phyloP scores from a whole-genome alignment of 2,329 filamentous ascomycete species.

The Claviceps arundinis region DNA sequence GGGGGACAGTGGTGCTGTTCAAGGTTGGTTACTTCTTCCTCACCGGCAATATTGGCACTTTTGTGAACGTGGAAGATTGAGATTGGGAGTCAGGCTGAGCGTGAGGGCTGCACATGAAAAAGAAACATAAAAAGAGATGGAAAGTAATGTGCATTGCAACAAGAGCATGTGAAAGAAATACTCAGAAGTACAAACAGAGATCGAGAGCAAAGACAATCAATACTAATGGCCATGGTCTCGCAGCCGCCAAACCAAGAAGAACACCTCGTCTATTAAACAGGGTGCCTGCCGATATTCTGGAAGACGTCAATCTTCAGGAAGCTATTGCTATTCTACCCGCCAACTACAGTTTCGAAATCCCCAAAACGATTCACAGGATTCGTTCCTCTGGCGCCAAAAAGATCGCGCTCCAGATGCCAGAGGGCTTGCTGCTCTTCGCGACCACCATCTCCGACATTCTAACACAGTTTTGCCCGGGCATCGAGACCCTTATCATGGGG shows the following conservation, averaged over 20 bases:
- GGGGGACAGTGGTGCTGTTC: constrained; percentile 20
- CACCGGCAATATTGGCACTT: neutral
- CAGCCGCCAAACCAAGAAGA: constrained; percentile 59
- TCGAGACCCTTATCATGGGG: constrained; percentile 94
- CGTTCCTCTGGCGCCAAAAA: constrained; percentile 65
- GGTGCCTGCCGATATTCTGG: constrained; percentile 73
- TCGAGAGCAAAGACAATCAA: neutral
- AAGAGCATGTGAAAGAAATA: neutral
- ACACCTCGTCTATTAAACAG: constrained; percentile 76
- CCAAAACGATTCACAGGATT: constrained; percentile 94
- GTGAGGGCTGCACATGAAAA: neutral
- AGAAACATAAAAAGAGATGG: neutral
- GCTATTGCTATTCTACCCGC: constrained; percentile 75
- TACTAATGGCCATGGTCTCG: neutral
- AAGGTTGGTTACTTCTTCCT: constrained; percentile 34
- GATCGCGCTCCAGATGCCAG: constrained; percentile 92
- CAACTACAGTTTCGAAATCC: constrained; percentile 99
- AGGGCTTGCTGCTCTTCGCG: constrained; percentile 86
- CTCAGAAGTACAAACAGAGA: no score
- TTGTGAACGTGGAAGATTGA: neutral
- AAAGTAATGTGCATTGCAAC: neutral
- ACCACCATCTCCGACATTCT: constrained; percentile 97
- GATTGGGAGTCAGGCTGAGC: neutral
- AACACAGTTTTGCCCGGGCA: constrained; percentile 81
- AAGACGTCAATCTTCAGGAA: constrained; percentile 73